Conservation (phyloP, 1,139 yeast genomes). For the Zhuliangozyma parablackwelliae region DNA sequence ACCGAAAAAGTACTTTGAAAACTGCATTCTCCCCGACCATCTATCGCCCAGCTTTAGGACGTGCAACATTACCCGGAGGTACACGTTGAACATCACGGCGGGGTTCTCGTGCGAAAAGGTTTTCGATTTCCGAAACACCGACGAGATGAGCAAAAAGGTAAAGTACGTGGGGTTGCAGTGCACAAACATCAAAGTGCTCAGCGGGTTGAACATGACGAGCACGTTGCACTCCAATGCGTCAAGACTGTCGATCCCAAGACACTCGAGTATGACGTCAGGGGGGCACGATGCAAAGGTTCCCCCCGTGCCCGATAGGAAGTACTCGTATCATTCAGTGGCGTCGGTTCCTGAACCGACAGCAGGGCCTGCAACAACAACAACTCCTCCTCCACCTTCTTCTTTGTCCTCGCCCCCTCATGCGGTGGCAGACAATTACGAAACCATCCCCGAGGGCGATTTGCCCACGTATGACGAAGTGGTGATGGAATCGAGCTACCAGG, state of each 20-base stretch:
- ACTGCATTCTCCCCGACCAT: conserved; percentile 45
- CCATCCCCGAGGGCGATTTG: conserved; percentile 8
- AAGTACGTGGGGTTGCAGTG: conserved; percentile 30
- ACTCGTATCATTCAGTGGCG: neutral
- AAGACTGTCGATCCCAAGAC: conserved; percentile 6
- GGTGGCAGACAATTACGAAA: conserved; percentile 2
- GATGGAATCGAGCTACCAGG: conserved; percentile 21
- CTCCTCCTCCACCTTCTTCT: neutral
- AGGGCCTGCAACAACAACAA: neutral
- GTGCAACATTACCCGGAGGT: conserved; percentile 53
- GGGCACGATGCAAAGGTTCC: neutral
- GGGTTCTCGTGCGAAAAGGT: conserved; percentile 40
- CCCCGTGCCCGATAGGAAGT: neutral
- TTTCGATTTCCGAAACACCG: conserved; percentile 15
- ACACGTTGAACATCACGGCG: conserved; percentile 39
- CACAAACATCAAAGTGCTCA: conserved; percentile 35
- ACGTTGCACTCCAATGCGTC: conserved; percentile 17
- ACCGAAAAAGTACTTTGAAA: conserved; percentile 35
- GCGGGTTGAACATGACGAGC: conserved; percentile 36
- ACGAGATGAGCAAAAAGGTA: conserved; percentile 18
- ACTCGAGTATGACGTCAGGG: neutral
- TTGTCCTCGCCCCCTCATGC: conserved; percentile 1
- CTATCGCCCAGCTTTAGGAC: conserved; percentile 54
- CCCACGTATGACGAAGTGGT: conserved; percentile 40
- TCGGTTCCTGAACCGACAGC: neutral